Evolutionary conservation across 148 eudicot species (phyloP), one percentile per base, ranked within the genome.

Genomic region (Selenicereus undatus): DNA sequence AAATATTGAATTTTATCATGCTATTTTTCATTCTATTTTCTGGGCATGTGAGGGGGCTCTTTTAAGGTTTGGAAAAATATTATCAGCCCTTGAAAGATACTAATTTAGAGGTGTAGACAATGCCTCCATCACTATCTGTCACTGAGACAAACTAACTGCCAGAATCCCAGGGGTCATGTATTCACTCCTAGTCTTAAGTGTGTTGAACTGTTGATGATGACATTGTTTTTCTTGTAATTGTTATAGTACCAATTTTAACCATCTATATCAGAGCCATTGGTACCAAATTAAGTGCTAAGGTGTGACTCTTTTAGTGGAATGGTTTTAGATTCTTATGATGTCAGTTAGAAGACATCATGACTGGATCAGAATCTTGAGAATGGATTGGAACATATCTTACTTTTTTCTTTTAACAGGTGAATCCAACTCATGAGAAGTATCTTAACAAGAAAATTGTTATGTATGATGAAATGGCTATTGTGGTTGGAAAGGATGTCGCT

Each of bases 281-380:
- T 24, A 1, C 17, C 7, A 32, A 66, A 66, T 66, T 11, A 66
- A 27, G 32, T 66, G 32, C 71, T 27, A 10, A 26, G 71, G 27
- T 66, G 68, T 22, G 68, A 62, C 27, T 26, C 68, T 62, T 11
- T 24, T 62, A 20, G 4, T 62, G 17, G 35, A 66, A 27, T 66
- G 71, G 36, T 66, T 66, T 27, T 10, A 66, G 71, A 66, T 64
- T 16, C 71, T 66, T 66, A 17, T 66, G 71, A 66, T 66, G 71
- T 12, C 71, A 66, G 71, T n/a, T 22, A 29, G 29, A n/a, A 11
- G 68, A 66, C 3, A 66, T 66, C 71, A 26, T 66, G 71, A 27
- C 35, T 66, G 71, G 36, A 27, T 27, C 35, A 27, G 71, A 66
- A 66, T 66, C 71, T 66, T 66, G 71, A 66, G 18, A 27, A 66